These are phyloP conservation scores for Mycena leptocephala DNA, from an alignment of 768 basidiomycete genomes.

Conservation along the genomic window DNA sequence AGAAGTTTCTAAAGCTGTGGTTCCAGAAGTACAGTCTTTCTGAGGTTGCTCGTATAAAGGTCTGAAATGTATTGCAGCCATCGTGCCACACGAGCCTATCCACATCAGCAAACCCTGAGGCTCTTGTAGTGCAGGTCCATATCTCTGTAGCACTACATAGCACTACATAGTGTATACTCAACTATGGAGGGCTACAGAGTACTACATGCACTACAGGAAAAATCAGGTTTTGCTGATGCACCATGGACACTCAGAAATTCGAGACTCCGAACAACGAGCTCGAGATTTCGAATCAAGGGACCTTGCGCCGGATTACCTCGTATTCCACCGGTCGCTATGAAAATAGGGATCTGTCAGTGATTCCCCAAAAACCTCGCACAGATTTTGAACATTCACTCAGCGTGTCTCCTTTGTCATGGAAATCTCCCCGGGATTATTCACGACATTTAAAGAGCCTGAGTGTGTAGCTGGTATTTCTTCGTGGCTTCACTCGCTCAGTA, in stretches of 20 bases:
- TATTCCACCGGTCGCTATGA: constrained; percentile 8
- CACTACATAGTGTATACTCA: no score
- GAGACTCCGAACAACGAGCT: neutral
- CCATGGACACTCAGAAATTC: constrained; percentile 2
- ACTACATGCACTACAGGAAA: no score
- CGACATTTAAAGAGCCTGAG: constrained; percentile 18
- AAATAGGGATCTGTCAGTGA: constrained; percentile 14
- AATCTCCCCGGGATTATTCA: constrained; percentile 24
- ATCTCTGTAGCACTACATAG: no score
- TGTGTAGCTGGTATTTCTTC: neutral
- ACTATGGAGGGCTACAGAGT: no score
- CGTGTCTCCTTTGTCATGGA: constrained; percentile 1
- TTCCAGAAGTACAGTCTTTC: no score
- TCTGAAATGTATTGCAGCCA: no score
- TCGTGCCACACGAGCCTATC: neutral
- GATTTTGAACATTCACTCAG: constrained; percentile 5
- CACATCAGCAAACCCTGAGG: no score
- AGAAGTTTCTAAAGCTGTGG: no score
- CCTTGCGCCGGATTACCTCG: constrained; percentile 14
- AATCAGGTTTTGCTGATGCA: no score
- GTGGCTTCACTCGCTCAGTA: neutral
- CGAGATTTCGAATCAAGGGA: neutral
- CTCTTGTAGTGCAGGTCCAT: no score
- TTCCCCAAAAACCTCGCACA: neutral
- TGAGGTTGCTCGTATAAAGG: no score